Base-by-base conservation (phyloP, 2,329 filamentous ascomycete species). In the Tricladium varicosporioides region DNA sequence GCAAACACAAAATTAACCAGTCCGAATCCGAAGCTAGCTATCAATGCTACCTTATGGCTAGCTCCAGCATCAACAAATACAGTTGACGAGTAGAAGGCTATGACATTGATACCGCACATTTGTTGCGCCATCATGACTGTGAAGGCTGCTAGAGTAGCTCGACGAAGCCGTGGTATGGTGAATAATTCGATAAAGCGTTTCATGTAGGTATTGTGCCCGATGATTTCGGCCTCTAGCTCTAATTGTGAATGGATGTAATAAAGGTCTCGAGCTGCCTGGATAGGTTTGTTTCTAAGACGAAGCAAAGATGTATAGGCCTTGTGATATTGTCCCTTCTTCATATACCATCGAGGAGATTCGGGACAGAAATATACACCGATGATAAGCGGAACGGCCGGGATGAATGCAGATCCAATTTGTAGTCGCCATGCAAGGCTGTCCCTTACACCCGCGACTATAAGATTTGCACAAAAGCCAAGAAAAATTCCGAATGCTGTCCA, bases 101-200 rank as follows among this genome's bases (percentile, higher is more conserved):
- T 86, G 54, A 90, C 87, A 68, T 89, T 89, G n/a, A 60, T 60
- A 4, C 57, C 57, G 47, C 52, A 55, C 63, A 77, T 74, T 69
- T 87, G 84, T 62, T 87, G 84, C 78, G 85, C 60, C 5, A 65
- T 84, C 90, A 95, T 95, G 64, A 93, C 89, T 1, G 84, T 84
- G 62, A 86, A 88, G 0, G 89, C 86, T 1, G 89, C 48, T 11
- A 58, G 5, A 22, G 54, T 59, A 33, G 91, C 90, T 32, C 86
- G 80, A 9, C 86, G 80, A 5, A 88, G 76, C 44, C 87, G 81
- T 2, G 87, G 84, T 51, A 89, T 79, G 10, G 83, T 87, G 66
- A 90, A 87, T 2, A 86, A 75, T 67, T 89, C 81, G 44, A 78
- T 65, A 62, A 89, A 84, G 5, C 87, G 81, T 72, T 74, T 51